Conservation (phyloP, 805 yeast genomes). For the Monosporozyma unispora region DNA sequence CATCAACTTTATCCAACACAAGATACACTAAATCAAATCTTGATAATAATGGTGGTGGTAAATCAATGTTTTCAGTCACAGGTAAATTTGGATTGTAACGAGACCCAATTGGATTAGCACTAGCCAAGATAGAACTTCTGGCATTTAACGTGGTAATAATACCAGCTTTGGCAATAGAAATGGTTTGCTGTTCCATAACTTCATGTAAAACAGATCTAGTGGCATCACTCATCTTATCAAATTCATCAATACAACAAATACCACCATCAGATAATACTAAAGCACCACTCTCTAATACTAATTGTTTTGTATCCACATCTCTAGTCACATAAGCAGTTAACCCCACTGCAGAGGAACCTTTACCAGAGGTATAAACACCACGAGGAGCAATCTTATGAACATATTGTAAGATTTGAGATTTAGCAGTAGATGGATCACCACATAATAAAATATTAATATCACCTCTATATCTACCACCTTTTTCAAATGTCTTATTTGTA, state of each 20-base stretch:
- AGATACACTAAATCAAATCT: slow-evolving; percentile 92
- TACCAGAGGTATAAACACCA: slow-evolving; percentile 96
- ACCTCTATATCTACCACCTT: slow-evolving; percentile 94
- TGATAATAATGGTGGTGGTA: slow-evolving; percentile 92
- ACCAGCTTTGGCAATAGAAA: slow-evolving; percentile 96
- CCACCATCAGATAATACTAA: slow-evolving; percentile 95
- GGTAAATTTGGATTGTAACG: slow-evolving; percentile 92
- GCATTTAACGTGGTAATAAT: slow-evolving; percentile 95
- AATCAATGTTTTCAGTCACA: slow-evolving; percentile 88
- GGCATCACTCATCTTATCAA: slow-evolving; percentile 92
- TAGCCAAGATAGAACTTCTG: slow-evolving; percentile 88
- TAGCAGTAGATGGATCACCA: slow-evolving; percentile 98
- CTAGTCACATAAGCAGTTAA: slow-evolving; percentile 93
- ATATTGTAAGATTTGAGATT: slow-evolving; percentile 87
- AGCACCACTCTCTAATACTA: slow-evolving; percentile 94
- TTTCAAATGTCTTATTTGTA: slow-evolving; percentile 74
- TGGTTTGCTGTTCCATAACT: slow-evolving; percentile 99
- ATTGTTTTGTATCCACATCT: slow-evolving; percentile 86
- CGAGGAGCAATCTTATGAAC: slow-evolving; percentile 97
- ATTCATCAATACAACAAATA: slow-evolving; percentile 97
- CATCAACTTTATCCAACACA: slow-evolving; percentile 88
- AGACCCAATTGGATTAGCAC: slow-evolving; percentile 95
- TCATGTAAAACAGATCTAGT: slow-evolving; percentile 94
- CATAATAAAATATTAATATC: slow-evolving; percentile 86
- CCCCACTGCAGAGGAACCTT: slow-evolving; percentile 98